A percentile compares a stretch with the other conserved stretches of the same genome.
These are phyloP conservation scores for Kodamaea hsintzibuensis DNA, from an alignment of 805 yeast genomes.

Conservation along the genomic window DNA sequence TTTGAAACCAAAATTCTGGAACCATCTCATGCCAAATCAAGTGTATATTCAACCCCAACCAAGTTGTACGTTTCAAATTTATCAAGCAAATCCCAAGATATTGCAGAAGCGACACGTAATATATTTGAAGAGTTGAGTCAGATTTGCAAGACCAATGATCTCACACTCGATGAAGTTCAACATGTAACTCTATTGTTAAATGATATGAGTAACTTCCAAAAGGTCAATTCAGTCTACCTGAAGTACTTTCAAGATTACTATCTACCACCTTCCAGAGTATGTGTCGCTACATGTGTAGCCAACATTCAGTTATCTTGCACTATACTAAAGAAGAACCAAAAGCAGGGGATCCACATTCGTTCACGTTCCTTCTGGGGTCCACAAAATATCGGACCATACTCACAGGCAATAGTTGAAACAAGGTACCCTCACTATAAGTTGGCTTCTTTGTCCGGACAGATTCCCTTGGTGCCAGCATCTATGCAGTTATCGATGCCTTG, in stretches of 20 bases:
- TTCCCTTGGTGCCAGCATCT: constrained; percentile 73
- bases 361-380: constrained; percentile 98
- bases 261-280: constrained; percentile 85
- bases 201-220: constrained; percentile 64
- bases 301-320: constrained; percentile 63
- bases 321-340: constrained; percentile 38
- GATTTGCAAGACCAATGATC: constrained; percentile 28
- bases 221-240: constrained; percentile 62
- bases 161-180: constrained; percentile 51
- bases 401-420: constrained; percentile 62
- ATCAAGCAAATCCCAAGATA: constrained; percentile 15
- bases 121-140: constrained; percentile 47
- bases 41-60: constrained; percentile 12
- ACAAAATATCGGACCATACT: constrained; percentile 95
- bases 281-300: constrained; percentile 61
- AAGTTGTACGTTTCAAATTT: constrained; percentile 33
- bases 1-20: neutral
- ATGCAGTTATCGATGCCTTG: constrained; percentile 48
- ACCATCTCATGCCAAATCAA: neutral
- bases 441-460: constrained; percentile 83
- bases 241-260: constrained; percentile 54
- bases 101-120: constrained; percentile 45
- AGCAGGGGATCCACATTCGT: constrained; percentile 83
- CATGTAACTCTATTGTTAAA: constrained; percentile 60
- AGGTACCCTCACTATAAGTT: constrained; percentile 35